Evolutionary conservation across 768 basidiomycete species (phyloP).

Genomic region (Tricholomella constricta): DNA sequence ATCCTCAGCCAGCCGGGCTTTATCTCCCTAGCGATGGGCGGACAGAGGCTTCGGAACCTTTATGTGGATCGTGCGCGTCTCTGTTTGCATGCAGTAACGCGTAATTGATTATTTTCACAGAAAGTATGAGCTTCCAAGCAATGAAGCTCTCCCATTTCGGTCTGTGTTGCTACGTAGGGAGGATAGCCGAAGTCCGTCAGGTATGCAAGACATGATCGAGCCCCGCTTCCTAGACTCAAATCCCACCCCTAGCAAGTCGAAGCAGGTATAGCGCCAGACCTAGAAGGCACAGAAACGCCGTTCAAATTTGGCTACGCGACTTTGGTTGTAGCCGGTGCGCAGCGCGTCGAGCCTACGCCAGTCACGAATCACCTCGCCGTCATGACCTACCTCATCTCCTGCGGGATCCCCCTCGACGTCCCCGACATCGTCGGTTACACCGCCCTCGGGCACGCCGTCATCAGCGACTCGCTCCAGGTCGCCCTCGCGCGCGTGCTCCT

Average conservation of each 20-base stretch:
- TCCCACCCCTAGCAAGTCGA: constrained; percentile 25
- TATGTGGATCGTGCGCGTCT: constrained; percentile 26
- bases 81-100: not conserved
- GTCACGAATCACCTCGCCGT: constrained; percentile 33
- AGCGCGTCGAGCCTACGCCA: constrained; percentile 26
- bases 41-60: constrained; percentile 27
- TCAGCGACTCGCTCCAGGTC: constrained; percentile 23
- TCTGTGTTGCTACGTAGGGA: constrained; percentile 28
- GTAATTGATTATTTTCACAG: constrained; percentile 11
- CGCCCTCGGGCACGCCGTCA: constrained; percentile 49
- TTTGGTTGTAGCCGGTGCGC: constrained; percentile 41
- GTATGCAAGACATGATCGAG: constrained; percentile 13
- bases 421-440: constrained; percentile 51
- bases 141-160: constrained; percentile 30
- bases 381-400: constrained; percentile 42
- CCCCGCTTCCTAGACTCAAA: not conserved
- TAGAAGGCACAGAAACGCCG: constrained; percentile 42
- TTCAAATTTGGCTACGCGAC: constrained; percentile 46
- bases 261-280: constrained; percentile 35
- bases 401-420: constrained; percentile 41
- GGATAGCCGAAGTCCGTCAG: constrained; percentile 19
- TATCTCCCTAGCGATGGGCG: constrained; percentile 24
- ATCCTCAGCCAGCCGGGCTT: constrained; percentile 32
- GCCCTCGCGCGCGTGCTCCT: constrained; percentile 42
- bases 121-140: constrained; percentile 25